phyloP scores from a whole-genome alignment of 495 filamentous ascomycete species.

The Clavariopsis aquatica region DNA sequence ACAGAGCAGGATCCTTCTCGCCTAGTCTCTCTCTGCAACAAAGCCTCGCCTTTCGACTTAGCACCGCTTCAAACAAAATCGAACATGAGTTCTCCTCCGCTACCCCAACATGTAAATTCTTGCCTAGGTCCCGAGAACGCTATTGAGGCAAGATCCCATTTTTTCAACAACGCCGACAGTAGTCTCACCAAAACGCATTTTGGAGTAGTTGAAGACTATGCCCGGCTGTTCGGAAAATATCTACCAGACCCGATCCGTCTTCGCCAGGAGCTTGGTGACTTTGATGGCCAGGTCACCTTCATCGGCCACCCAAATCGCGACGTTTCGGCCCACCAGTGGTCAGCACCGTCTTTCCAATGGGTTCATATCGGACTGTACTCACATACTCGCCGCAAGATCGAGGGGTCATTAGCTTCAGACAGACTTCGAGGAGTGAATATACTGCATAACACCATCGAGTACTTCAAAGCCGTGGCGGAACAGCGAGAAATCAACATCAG shows the following conservation, averaged over 20 bases:
- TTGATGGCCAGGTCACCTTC: conserved; percentile 43
- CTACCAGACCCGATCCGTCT: conserved; percentile 42
- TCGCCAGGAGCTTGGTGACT: conserved; percentile 33
- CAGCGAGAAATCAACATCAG: conserved; percentile 34
- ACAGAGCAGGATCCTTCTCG: neutral
- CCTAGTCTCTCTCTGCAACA: neutral
- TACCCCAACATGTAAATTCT: neutral
- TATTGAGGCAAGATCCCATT: neutral
- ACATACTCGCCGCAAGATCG: conserved; percentile 42
- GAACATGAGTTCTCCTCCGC: neutral
- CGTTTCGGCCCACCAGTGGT: conserved; percentile 48
- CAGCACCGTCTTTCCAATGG: conserved; percentile 38
- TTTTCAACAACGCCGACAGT: conserved; percentile 26
- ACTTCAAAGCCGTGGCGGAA: conserved; percentile 44
- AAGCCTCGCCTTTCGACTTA: conserved; percentile 11
- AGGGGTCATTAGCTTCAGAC: conserved; percentile 44
- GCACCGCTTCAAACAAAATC: conserved; percentile 10
- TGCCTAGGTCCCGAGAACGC: neutral
- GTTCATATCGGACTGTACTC: conserved; percentile 45
- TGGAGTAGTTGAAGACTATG: conserved; percentile 31
- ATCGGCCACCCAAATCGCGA: conserved; percentile 46
- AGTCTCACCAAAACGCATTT: conserved; percentile 17
- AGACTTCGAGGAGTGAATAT: conserved; percentile 38
- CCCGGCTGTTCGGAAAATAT: conserved; percentile 40
- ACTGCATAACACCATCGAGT: conserved; percentile 40